These are phyloP conservation scores for Aspergillus nidulans DNA, from an alignment of 495 filamentous ascomycete species.

Conservation along the genomic window DNA sequence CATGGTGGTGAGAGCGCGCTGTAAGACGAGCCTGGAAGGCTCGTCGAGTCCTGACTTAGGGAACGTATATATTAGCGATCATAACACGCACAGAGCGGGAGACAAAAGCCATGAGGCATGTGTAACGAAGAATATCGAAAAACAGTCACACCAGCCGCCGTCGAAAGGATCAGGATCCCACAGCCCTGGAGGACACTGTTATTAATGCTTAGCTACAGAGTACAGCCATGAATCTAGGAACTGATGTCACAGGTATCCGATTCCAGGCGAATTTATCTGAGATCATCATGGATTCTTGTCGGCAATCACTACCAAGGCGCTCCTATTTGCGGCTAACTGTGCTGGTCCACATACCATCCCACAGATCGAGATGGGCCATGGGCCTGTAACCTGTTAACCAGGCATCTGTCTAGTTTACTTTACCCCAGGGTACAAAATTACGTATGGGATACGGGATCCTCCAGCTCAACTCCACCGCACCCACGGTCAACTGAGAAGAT, in stretches of 20 bases:
- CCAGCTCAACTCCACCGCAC: slow-evolving; percentile 3
- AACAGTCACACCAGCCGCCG: background rate
- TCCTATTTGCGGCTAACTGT: slow-evolving; percentile 12
- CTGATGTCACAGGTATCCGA: background rate
- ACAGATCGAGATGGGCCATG: slow-evolving; percentile 11
- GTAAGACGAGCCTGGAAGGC: background rate
- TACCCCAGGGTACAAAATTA: slow-evolving; percentile 5
- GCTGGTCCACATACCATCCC: slow-evolving; percentile 15
- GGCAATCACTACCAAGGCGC: background rate
- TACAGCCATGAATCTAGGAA: background rate
- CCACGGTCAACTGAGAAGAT: slow-evolving; percentile 1
- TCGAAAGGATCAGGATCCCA: background rate
- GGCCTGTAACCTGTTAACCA: background rate
- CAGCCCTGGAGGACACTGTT: no score
- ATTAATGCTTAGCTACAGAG: background rate
- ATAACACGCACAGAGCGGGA: background rate
- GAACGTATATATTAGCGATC: background rate
- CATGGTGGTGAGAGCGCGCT: background rate
- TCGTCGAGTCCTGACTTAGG: background rate
- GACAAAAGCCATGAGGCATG: background rate
- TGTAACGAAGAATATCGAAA: background rate
- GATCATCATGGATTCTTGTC: background rate
- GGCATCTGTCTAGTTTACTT: background rate
- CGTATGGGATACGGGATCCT: slow-evolving; percentile 6
- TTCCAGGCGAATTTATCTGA: background rate